Conservation (phyloP, 176 grass and related monocot species). For the Tillandsia fasciculata region DNA sequence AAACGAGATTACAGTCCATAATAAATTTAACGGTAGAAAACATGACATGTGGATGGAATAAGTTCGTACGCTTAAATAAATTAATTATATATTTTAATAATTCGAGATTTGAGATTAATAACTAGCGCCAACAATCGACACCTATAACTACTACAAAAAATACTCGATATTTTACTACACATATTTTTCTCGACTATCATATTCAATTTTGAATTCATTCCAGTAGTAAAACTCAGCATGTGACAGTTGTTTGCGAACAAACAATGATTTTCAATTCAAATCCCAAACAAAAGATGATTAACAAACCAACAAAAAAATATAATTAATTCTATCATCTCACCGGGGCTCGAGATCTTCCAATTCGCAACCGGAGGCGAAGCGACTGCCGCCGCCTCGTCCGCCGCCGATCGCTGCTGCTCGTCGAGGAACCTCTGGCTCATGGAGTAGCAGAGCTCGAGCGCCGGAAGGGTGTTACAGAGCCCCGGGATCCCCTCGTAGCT, state of each 20-base stretch:
- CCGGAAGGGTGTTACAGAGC: conserved; percentile 29
- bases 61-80: too few relatives aligned
- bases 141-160: too few relatives aligned
- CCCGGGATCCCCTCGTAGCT: conserved; percentile 29
- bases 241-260: not conserved
- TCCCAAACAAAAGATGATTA: not conserved
- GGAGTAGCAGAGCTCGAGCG: conserved; percentile 33
- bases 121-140: too few relatives aligned
- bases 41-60: too few relatives aligned
- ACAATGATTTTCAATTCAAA: not conserved
- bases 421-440: conserved; percentile 17
- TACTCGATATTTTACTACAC: too few relatives aligned
- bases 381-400: not conserved
- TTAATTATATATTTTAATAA: too few relatives aligned
- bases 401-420: not conserved
- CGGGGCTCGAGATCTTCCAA: conserved; percentile 36
- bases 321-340: not conserved
- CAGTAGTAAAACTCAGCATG: too few relatives aligned
- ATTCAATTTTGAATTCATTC: too few relatives aligned
- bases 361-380: conserved; percentile 18
- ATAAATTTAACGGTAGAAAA: too few relatives aligned
- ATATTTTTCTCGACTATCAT: too few relatives aligned
- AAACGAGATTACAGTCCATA: too few relatives aligned
- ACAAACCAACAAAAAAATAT: not conserved
- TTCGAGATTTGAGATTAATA: too few relatives aligned